Conservation (phyloP, 1,284 basidiomycete genomes). For the Tilletia caries region DNA sequence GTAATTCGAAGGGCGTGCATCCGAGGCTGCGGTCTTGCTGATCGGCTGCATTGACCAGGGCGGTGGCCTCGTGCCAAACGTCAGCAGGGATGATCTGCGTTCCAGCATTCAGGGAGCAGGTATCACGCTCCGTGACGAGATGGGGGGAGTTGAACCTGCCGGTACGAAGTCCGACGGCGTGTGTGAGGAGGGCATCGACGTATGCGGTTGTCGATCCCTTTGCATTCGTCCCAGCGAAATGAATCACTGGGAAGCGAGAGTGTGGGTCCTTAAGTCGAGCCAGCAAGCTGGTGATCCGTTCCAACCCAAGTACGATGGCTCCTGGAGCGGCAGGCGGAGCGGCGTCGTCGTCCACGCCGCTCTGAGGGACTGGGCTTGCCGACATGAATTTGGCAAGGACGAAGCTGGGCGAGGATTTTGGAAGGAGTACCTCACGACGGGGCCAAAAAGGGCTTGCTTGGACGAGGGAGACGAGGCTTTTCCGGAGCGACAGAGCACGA, state of each 20-base stretch:
- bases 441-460: no score
- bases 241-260: slow-evolving; percentile 76
- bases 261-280: slow-evolving; percentile 60
- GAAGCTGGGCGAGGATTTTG: no score
- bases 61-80: slow-evolving; percentile 18
- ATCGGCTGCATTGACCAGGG: slow-evolving; percentile 14
- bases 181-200: slow-evolving; percentile 71
- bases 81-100: slow-evolving; percentile 56
- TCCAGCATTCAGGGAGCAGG: slow-evolving; percentile 66
- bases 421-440: no score
- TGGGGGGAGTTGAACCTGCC: slow-evolving; percentile 93
- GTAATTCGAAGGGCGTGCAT: slow-evolving; percentile 42
- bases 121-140: slow-evolving; percentile 74
- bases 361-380: background rate
- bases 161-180: slow-evolving; percentile 59
- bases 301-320: slow-evolving; percentile 71
- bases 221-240: slow-evolving; percentile 94
- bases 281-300: slow-evolving; percentile 67
- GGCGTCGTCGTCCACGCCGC: background rate
- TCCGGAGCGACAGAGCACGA: no score
- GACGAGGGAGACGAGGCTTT: no score
- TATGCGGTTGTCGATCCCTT: slow-evolving; percentile 89
- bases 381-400: background rate
- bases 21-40: slow-evolving; percentile 27
- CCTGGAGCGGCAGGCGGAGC: background rate